A percentile compares a stretch with the other conserved stretches of the same genome.
Evolutionary conservation across 2,329 filamentous ascomycete genomes (phyloP).

Genomic region (Hymenoscyphus scutula): DNA sequence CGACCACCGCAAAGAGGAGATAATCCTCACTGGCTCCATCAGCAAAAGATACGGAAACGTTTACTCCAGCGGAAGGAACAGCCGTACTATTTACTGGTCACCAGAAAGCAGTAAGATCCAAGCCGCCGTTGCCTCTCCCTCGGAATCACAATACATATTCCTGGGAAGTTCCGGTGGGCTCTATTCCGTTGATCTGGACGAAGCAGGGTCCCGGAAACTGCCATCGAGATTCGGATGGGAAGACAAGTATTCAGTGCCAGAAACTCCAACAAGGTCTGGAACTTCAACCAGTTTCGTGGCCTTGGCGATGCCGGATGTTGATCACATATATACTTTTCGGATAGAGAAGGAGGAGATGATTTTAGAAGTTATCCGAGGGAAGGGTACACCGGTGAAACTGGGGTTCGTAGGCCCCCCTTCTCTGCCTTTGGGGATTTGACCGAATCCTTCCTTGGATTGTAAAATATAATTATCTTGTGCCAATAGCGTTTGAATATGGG

Average conservation of each 20-base stretch:
- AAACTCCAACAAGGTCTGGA: not conserved
- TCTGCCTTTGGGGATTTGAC: too few relatives aligned
- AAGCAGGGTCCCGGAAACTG: not conserved
- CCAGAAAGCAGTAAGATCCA: not conserved
- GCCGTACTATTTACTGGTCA: not conserved
- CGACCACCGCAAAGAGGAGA: not conserved
- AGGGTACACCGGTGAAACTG: not conserved
- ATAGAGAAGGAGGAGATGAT: conserved; percentile 3
- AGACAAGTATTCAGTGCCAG: not conserved
- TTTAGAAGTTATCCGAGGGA: not conserved
- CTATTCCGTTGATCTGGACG: not conserved
- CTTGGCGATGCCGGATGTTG: not conserved
- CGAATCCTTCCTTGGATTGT: too few relatives aligned
- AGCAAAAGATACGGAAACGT: not conserved
- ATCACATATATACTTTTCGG: not conserved
- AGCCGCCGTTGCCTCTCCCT: not conserved
- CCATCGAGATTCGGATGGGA: not conserved
- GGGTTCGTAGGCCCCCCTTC: not conserved
- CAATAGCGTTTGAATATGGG: too few relatives aligned
- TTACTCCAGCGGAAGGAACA: not conserved
- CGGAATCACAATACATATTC: not conserved
- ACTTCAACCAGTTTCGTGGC: not conserved
- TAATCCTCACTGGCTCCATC: not conserved
- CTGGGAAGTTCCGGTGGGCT: not conserved
- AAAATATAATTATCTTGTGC: too few relatives aligned